These are phyloP conservation scores for Phalaenopsis hybrid DNA, from an alignment of 116 monocot genomes.

Conservation along the genomic window DNA sequence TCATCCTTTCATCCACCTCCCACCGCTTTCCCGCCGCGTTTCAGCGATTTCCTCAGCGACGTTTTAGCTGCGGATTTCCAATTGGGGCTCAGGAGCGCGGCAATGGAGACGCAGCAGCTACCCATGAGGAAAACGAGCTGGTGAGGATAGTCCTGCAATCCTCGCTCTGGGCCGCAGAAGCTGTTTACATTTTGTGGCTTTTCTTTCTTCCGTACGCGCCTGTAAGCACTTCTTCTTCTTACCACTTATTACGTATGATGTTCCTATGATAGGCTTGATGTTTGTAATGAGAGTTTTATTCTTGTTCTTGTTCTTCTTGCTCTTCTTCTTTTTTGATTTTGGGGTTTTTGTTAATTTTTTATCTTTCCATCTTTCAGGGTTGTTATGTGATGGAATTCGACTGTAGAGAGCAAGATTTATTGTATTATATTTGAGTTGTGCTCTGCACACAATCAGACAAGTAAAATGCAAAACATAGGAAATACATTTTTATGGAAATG, in stretches of 20 bases:
- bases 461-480: too few species aligned
- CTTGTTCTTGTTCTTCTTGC: background rate
- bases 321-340: background rate
- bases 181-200: slow-evolving; percentile 65
- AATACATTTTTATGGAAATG: too few species aligned
- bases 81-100: slow-evolving; percentile 14
- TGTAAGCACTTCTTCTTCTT: slow-evolving; percentile 14
- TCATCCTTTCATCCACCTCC: background rate
- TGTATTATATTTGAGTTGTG: too few species aligned
- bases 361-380: too few species aligned
- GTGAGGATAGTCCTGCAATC: slow-evolving; percentile 19
- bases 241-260: background rate
- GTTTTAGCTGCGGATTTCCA: background rate
- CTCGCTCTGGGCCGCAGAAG: slow-evolving; percentile 55
- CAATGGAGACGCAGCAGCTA: background rate
- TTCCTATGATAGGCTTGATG: background rate
- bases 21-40: background rate
- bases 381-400: too few species aligned
- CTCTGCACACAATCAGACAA: too few species aligned
- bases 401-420: too few species aligned
- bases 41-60: background rate
- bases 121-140: slow-evolving; percentile 1
- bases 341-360: too few species aligned
- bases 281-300: background rate
- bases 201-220: slow-evolving; percentile 82